phyloP scores from a whole-genome alignment of 1,284 basidiomycete species.

The Fomitopsis palustris region DNA sequence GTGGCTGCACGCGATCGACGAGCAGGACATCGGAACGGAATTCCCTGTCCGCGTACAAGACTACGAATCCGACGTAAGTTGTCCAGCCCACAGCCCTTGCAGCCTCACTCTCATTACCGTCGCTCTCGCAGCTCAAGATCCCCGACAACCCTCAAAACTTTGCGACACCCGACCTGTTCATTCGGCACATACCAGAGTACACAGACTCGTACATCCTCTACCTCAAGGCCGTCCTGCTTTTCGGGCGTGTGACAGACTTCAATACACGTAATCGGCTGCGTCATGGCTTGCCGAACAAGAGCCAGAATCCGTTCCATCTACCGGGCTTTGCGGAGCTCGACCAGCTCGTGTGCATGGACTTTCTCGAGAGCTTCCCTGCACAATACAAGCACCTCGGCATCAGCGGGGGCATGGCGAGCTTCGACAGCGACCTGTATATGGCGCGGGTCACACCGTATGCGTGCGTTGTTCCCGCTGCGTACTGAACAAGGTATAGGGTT shows the following conservation, averaged over 20 bases:
- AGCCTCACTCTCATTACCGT: neutral
- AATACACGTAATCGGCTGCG: slow-evolving; percentile 71
- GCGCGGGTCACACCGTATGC: slow-evolving; percentile 80
- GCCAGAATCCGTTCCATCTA: slow-evolving; percentile 63
- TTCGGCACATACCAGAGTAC: slow-evolving; percentile 65
- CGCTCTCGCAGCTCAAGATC: slow-evolving; percentile 28
- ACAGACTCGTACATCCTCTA: slow-evolving; percentile 77
- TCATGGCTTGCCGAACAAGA: slow-evolving; percentile 54
- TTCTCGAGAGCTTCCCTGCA: slow-evolving; percentile 65
- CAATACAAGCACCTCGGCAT: slow-evolving; percentile 62
- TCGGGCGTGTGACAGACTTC: slow-evolving; percentile 78
- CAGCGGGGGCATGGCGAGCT: slow-evolving; percentile 48
- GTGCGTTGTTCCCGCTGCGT: slow-evolving; percentile 41
- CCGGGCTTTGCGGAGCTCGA: slow-evolving; percentile 68
- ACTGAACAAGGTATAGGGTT: neutral
- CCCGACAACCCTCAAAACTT: slow-evolving; percentile 73
- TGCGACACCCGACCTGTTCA: slow-evolving; percentile 57
- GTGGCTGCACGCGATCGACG: slow-evolving; percentile 82
- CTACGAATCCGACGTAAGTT: slow-evolving; percentile 65
- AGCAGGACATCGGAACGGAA: slow-evolving; percentile 77
- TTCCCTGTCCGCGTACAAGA: slow-evolving; percentile 68
- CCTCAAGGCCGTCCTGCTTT: slow-evolving; percentile 78
- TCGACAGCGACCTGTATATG: slow-evolving; percentile 82
- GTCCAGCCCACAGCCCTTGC: neutral
- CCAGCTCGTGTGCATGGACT: slow-evolving; percentile 58